Conservation (phyloP, 1,139 yeast genomes). For the Pichia sp. region DNA sequence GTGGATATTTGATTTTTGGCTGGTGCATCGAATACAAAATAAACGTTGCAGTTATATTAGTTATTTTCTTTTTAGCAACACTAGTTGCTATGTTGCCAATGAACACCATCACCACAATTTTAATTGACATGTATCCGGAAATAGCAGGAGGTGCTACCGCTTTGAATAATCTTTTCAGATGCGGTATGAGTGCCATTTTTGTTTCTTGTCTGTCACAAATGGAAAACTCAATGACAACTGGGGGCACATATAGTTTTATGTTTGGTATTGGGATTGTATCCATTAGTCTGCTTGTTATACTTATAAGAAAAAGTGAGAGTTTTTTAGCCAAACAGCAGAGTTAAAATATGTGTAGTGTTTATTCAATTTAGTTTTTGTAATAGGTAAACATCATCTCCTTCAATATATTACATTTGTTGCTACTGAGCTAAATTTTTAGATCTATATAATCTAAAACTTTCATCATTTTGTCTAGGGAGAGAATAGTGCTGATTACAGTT, state of each 20-base stretch:
- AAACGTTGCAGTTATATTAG: constrained; percentile 45
- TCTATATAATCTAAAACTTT: too few species aligned
- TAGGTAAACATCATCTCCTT: too few species aligned
- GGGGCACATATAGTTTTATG: constrained; percentile 58
- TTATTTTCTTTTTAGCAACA: constrained; percentile 47
- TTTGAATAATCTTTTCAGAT: constrained; percentile 50
- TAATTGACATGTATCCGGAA: constrained; percentile 54
- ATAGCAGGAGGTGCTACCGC: constrained; percentile 57
- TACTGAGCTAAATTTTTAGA: too few species aligned
- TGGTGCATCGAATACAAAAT: constrained; percentile 54
- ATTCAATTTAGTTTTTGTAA: too few species aligned
- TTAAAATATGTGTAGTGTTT: too few species aligned
- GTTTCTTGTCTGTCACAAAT: constrained; percentile 54
- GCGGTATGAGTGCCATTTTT: constrained; percentile 53
- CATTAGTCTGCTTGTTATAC: constrained; percentile 11
- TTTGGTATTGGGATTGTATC: constrained; percentile 30
- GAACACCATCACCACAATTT: constrained; percentile 42
- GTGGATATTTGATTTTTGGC: background rate
- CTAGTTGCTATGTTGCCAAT: constrained; percentile 43
- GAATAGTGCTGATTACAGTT: too few species aligned
- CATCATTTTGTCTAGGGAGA: too few species aligned
- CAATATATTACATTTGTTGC: too few species aligned
- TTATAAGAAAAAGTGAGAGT: constrained; percentile 13
- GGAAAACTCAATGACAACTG: constrained; percentile 43
- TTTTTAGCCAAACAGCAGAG: background rate